These are phyloP conservation scores for Sporothrix curviconia DNA, from an alignment of 2,329 filamentous ascomycete species.

Conservation along the genomic window DNA sequence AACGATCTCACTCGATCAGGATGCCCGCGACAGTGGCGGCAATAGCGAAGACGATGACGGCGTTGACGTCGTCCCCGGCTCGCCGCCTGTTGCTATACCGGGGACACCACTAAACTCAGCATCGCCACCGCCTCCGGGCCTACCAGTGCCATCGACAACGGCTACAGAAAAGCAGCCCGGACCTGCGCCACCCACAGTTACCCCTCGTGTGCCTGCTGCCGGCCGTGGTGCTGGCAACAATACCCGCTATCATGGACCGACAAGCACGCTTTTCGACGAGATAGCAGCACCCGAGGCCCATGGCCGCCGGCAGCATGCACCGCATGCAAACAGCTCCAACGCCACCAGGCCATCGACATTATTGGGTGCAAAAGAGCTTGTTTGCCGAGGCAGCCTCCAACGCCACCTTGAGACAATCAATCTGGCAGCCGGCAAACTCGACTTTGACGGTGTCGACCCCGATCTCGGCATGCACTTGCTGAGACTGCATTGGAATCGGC, in stretches of 20 bases:
- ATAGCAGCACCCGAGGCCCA: conserved; percentile 14
- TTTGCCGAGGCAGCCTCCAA: conserved; percentile 42
- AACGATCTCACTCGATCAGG: background rate
- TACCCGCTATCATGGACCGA: conserved; percentile 44
- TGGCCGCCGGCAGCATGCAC: conserved; percentile 16
- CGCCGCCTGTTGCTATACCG: background rate
- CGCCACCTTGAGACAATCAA: conserved; percentile 45
- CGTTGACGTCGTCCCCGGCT: background rate
- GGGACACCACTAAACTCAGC: background rate
- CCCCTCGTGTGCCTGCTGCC: background rate
- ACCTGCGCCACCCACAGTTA: background rate
- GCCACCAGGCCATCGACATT: conserved; percentile 24
- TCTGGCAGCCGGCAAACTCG: conserved; percentile 37
- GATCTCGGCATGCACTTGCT: conserved; percentile 47
- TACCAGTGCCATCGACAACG: conserved; percentile 14
- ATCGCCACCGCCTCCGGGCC: background rate
- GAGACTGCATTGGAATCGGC: conserved; percentile 46
- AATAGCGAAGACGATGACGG: background rate
- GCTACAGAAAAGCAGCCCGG: conserved; percentile 22
- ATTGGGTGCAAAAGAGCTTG: conserved; percentile 39
- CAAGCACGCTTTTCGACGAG: conserved; percentile 43
- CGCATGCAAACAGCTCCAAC: conserved; percentile 19
- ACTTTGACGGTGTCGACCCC: conserved; percentile 50
- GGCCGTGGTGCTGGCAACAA: conserved; percentile 25
- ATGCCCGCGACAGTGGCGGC: too few relatives aligned